Evolutionary conservation across 257 asterid genomes (phyloP).

Genomic region (Gentiana dahurica): DNA sequence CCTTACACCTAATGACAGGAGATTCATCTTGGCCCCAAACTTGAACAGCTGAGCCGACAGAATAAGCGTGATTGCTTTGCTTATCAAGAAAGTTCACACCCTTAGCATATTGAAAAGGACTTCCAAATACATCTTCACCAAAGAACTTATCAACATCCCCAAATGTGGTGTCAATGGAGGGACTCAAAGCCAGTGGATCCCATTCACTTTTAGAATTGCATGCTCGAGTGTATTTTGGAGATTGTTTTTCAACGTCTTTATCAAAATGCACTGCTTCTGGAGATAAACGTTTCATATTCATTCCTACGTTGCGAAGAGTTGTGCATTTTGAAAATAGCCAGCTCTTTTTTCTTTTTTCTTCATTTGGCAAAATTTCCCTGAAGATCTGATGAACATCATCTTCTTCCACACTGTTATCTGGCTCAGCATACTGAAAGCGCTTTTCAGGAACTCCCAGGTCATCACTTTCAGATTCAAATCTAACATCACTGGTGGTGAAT

Average conservation of each 20-base stretch:
- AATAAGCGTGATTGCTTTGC: conserved; percentile 19
- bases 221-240: conserved; percentile 17
- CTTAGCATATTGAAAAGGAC: conserved; percentile 16
- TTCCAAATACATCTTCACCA: conserved; percentile 18
- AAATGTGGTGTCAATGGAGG: conserved; percentile 19
- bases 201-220: conserved; percentile 27
- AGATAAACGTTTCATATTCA: conserved; percentile 16
- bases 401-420: conserved; percentile 15
- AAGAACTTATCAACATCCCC: conserved; percentile 20
- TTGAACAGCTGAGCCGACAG: conserved; percentile 13
- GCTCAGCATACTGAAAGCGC: conserved; percentile 25
- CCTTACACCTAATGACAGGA: conserved; percentile 17
- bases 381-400: conserved; percentile 20
- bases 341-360: conserved; percentile 18
- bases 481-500: conserved; percentile 29
- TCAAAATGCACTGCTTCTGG: conserved; percentile 16
- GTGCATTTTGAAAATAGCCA: conserved; percentile 28
- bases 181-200: conserved; percentile 26
- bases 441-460: conserved; percentile 18
- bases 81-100: conserved; percentile 18
- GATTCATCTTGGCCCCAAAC: conserved; percentile 26
- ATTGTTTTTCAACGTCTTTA: conserved; percentile 18
- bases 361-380: conserved; percentile 22
- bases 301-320: conserved; percentile 21
- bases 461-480: conserved; percentile 23